Evolutionary conservation across 169 alveolate species (phyloP), one percentile per base, ranked within the genome.

Genomic region (Cyclospora cayetanensis): DNA sequence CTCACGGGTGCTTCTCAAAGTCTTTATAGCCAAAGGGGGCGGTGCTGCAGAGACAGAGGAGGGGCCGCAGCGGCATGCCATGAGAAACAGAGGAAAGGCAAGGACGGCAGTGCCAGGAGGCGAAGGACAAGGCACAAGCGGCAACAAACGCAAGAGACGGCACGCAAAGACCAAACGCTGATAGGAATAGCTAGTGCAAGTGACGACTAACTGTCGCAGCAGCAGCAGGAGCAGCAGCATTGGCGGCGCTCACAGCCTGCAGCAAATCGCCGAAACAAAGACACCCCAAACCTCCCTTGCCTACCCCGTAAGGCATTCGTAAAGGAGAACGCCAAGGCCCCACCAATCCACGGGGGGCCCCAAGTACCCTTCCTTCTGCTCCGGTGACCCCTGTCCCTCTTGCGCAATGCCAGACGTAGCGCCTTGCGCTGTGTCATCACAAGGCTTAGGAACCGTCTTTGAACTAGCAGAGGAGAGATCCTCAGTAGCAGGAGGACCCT

Each of bases 261-360:
- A 34, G 80, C 80, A 68, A 22, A 50, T 9, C 60, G 60, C 9
- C 60, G 60, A 9, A 18, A 18, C 60, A 50, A 18, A 50, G 25
- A 18, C 60, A 18, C 60, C n/a, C n/a, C n/a, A n/a, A n/a, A n/a
- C n/a, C n/a, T n/a, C n/a, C n/a, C n/a, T n/a, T n/a, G n/a, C 72
- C 9, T 84, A 85, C 25, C 99, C 99, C 20, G 97, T 92, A 42
- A 97, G 93, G 97, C 96, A 95, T 92, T 97, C 98, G 93, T 93
- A 97, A 65, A 97, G 91, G 55, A 97, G 83, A n/a, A 97, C 97
- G 27, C 94, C 92, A n/a, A 82, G 63, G 63, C 88, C 34, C 93
- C 96, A 95, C 96, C 96, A 96, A 84, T 96, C 97, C 18, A 93
- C 96, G n/a, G 96, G 72, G 72, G 72, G 35, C 72, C 72, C 72